Conservation (phyloP, 805 yeast species). For the Candida ponderosae region DNA sequence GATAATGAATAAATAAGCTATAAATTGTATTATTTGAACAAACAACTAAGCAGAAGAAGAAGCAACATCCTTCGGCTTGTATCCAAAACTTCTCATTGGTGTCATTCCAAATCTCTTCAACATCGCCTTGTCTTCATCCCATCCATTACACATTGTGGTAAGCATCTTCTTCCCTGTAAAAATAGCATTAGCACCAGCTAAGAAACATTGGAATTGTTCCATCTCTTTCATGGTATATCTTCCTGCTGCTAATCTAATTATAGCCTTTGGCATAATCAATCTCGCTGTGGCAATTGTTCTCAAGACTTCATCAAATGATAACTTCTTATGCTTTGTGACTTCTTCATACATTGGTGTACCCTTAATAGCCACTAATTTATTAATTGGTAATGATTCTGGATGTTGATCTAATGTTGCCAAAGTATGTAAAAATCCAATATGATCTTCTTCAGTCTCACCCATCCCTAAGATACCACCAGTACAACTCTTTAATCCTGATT, state of each 20-base stretch:
- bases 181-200: constrained; percentile 74
- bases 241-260: constrained; percentile 74
- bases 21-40: too few relatives aligned
- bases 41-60: not conserved
- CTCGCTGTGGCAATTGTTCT: constrained; percentile 74
- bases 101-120: constrained; percentile 59
- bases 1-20: too few relatives aligned
- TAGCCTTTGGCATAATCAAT: constrained; percentile 62
- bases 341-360: constrained; percentile 72
- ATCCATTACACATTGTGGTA: constrained; percentile 76
- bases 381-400: constrained; percentile 79
- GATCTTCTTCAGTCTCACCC: constrained; percentile 70
- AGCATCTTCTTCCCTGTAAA: constrained; percentile 78
- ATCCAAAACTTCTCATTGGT: constrained; percentile 42
- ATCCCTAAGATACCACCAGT: constrained; percentile 77
- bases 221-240: constrained; percentile 73
- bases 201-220: constrained; percentile 68
- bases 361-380: constrained; percentile 66
- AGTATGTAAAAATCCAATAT: constrained; percentile 58
- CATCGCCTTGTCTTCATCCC: constrained; percentile 76
- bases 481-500: constrained; percentile 61
- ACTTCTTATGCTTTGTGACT: constrained; percentile 31
- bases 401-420: constrained; percentile 62
- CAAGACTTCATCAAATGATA: constrained; percentile 54
- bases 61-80: constrained; percentile 7